Evolutionary conservation across 768 basidiomycete genomes (phyloP).

Genomic region (Leccinum variicolor): DNA sequence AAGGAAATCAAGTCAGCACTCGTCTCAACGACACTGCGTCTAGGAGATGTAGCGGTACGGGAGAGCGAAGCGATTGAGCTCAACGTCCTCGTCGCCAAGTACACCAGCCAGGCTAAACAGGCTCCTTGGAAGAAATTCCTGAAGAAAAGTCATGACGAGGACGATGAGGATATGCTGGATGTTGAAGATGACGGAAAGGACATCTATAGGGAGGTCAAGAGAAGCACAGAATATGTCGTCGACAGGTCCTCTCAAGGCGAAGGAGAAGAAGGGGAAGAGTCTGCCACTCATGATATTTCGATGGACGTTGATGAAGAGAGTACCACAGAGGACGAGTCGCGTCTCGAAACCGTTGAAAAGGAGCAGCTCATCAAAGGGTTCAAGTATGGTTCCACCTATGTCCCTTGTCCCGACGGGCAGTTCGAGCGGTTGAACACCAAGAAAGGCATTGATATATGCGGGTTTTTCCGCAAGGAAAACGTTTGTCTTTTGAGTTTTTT

Average conservation of each 20-base stretch:
- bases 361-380: constrained; percentile 79
- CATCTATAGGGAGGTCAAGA: constrained; percentile 39
- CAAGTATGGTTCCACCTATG: constrained; percentile 88
- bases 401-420: constrained; percentile 81
- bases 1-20: constrained; percentile 67
- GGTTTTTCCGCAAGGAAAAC: constrained; percentile 69
- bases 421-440: constrained; percentile 71
- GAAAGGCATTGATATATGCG: constrained; percentile 85
- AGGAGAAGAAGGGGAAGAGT: constrained; percentile 23
- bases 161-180: constrained; percentile 26
- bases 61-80: constrained; percentile 75
- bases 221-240: constrained; percentile 55
- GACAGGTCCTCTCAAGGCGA: constrained; percentile 42
- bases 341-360: constrained; percentile 61
- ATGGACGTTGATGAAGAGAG: constrained; percentile 31
- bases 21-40: constrained; percentile 59
- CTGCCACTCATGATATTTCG: constrained; percentile 11
- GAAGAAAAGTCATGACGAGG: constrained; percentile 30
- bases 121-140: constrained; percentile 66
- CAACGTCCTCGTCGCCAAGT: constrained; percentile 73
- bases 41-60: constrained; percentile 71
- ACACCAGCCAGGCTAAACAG: constrained; percentile 65
- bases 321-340: constrained; percentile 34
- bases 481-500: constrained; percentile 38
- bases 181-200: constrained; percentile 27